Conservation (phyloP, 805 yeast genomes). For the Spathaspora girioi region DNA sequence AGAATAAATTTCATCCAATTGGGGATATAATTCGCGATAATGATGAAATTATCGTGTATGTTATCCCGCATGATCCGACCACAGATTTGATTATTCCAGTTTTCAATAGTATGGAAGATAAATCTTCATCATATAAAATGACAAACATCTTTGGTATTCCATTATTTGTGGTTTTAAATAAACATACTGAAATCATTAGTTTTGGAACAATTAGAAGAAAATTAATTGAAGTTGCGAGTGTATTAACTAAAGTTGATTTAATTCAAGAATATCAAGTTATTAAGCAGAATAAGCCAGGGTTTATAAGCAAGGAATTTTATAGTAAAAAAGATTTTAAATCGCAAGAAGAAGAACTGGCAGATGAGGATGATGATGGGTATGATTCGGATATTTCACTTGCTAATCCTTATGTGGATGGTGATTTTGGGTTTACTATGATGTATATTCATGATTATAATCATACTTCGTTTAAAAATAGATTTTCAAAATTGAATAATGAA, state of each 20-base stretch:
- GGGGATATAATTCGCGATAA: constrained; percentile 59
- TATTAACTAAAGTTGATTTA: constrained; percentile 22
- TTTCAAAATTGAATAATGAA: neutral
- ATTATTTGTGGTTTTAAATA: constrained; percentile 57
- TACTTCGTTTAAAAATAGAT: neutral
- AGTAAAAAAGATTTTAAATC: constrained; percentile 24
- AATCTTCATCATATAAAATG: constrained; percentile 31
- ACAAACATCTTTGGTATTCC: constrained; percentile 70
- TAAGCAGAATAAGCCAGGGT: constrained; percentile 8
- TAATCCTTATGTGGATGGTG: constrained; percentile 48
- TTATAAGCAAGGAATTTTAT: constrained; percentile 15
- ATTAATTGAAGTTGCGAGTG: constrained; percentile 38
- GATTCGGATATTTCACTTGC: constrained; percentile 50
- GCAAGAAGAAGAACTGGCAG: constrained; percentile 5
- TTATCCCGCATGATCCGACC: constrained; percentile 43
- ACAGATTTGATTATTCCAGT: constrained; percentile 54
- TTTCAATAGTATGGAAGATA: constrained; percentile 40
- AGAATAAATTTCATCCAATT: constrained; percentile 57
- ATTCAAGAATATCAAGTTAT: constrained; percentile 17
- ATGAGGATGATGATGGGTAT: constrained; percentile 28
- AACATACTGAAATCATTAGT: constrained; percentile 46
- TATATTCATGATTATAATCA: constrained; percentile 25
- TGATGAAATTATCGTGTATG: constrained; percentile 68
- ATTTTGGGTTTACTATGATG: constrained; percentile 47
- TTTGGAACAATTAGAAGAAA: constrained; percentile 57